Percentiles rank a stretch among this genome's conserved stretches.
Evolutionary conservation across 257 asterid species (phyloP).

Genomic region (Orobanche coerulescens): DNA sequence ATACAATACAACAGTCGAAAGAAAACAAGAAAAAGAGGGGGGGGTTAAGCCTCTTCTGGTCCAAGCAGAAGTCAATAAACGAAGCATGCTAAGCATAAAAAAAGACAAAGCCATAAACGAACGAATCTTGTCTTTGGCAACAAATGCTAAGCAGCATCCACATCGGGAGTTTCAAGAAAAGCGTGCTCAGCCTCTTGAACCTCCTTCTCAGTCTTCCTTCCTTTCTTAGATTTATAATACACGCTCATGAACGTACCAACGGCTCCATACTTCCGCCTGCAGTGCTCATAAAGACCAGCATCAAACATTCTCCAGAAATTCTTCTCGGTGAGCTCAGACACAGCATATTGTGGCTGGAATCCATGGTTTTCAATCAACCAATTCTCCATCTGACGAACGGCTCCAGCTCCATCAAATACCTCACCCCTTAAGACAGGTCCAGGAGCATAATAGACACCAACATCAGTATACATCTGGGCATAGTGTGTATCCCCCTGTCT

Average conservation of each 20-base stretch:
- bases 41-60: neutral
- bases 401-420: slow-evolving; percentile 73
- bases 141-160: slow-evolving; percentile 42
- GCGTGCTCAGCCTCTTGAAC: slow-evolving; percentile 98
- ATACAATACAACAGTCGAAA: neutral
- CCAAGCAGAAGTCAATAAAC: slow-evolving; percentile 14
- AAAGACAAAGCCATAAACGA: neutral
- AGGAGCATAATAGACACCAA: slow-evolving; percentile 91
- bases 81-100: neutral
- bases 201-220: slow-evolving; percentile 96
- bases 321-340: slow-evolving; percentile 82
- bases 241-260: slow-evolving; percentile 93
- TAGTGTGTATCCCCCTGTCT: slow-evolving; percentile 82
- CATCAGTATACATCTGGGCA: slow-evolving; percentile 92
- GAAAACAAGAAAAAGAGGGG: neutral
- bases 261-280: slow-evolving; percentile 76
- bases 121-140: slow-evolving; percentile 12
- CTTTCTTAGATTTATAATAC: slow-evolving; percentile 91
- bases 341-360: slow-evolving; percentile 94
- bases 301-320: slow-evolving; percentile 99
- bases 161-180: slow-evolving; percentile 56
- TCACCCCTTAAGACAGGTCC: slow-evolving; percentile 94
- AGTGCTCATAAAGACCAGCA: slow-evolving; percentile 72
- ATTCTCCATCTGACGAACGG: slow-evolving; percentile 64
- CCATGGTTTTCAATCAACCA: slow-evolving; percentile 95